These are phyloP conservation scores for Apiospora pterosperma DNA, from an alignment of 2,329 filamentous ascomycete genomes.

Conservation along the genomic window DNA sequence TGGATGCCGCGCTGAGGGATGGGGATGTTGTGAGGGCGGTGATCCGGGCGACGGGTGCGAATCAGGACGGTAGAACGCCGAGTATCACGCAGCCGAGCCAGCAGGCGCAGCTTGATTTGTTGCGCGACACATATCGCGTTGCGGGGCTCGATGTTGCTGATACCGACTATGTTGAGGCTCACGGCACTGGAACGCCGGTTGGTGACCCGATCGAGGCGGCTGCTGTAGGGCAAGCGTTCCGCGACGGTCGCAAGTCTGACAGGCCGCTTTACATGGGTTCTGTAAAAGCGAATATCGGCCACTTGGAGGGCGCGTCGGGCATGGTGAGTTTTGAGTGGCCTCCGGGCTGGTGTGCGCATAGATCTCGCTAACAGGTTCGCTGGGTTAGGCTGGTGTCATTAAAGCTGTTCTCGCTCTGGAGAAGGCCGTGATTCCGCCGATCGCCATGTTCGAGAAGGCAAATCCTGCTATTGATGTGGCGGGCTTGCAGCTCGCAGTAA, in stretches of 20 bases:
- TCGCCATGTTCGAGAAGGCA: slow-evolving; percentile 33
- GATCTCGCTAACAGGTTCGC: neutral
- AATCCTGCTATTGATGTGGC: slow-evolving; percentile 25
- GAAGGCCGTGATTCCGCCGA: slow-evolving; percentile 38
- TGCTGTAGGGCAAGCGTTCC: slow-evolving; percentile 34
- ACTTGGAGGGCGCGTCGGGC: slow-evolving; percentile 29
- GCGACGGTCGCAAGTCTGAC: slow-evolving; percentile 17
- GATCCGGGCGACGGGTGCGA: slow-evolving; percentile 19
- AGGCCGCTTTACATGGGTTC: slow-evolving; percentile 31
- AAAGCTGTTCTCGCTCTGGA: slow-evolving; percentile 35
- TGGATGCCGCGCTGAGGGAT: slow-evolving; percentile 39
- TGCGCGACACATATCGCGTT: slow-evolving; percentile 20
- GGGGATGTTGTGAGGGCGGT: slow-evolving; percentile 30
- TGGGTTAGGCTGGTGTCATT: slow-evolving; percentile 20
- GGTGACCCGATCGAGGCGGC: slow-evolving; percentile 44
- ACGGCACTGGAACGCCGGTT: slow-evolving; percentile 39
- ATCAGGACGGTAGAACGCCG: slow-evolving; percentile 17
- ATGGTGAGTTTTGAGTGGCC: slow-evolving; percentile 14
- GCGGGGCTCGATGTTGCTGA: slow-evolving; percentile 1
- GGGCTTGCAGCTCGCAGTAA: slow-evolving; percentile 18
- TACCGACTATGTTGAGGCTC: slow-evolving; percentile 21
- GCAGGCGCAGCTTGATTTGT: slow-evolving; percentile 21
- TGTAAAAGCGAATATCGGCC: slow-evolving; percentile 36
- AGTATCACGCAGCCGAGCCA: slow-evolving; percentile 15
- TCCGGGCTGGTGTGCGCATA: neutral